A percentile compares a stretch with the other conserved stretches of the same genome.
Evolutionary conservation across 1,284 basidiomycete species (phyloP).

Genomic region (Psilocybe mexicana): DNA sequence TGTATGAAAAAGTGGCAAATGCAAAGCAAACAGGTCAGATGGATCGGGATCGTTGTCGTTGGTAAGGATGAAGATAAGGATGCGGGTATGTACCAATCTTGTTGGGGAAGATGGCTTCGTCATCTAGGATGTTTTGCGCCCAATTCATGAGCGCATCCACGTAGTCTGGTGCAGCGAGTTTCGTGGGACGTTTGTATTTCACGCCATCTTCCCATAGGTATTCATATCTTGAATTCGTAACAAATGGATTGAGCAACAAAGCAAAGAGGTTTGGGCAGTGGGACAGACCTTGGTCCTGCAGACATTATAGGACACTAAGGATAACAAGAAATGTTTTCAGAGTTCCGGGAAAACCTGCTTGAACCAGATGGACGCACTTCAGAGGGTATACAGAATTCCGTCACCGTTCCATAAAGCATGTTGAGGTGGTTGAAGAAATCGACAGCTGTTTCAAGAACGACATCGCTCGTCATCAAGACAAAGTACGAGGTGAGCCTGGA

Average conservation of each 20-base stretch:
- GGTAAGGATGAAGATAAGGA: neutral
- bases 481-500: neutral
- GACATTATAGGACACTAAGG: constrained; percentile 96
- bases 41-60: neutral
- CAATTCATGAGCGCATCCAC: constrained; percentile 99
- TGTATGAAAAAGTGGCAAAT: constrained; percentile 29
- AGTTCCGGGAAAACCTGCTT: neutral
- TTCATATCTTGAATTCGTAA: constrained; percentile 69
- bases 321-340: neutral
- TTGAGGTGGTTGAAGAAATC: constrained; percentile 97
- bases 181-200: constrained; percentile 91
- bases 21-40: neutral
- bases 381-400: constrained; percentile 93
- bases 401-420: constrained; percentile 95
- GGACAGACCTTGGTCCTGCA: constrained; percentile 86
- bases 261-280: neutral
- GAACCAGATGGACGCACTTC: constrained; percentile 54
- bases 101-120: constrained; percentile 92
- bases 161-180: constrained; percentile 93
- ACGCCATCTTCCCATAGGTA: constrained; percentile 98
- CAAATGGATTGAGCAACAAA: neutral
- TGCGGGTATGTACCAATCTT: constrained; percentile 73
- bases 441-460: constrained; percentile 60
- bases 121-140: constrained; percentile 92
- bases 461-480: neutral